These are phyloP conservation scores for Digitaria exilis DNA, from an alignment of 202 grass and related monocot genomes.

Conservation along the genomic window DNA sequence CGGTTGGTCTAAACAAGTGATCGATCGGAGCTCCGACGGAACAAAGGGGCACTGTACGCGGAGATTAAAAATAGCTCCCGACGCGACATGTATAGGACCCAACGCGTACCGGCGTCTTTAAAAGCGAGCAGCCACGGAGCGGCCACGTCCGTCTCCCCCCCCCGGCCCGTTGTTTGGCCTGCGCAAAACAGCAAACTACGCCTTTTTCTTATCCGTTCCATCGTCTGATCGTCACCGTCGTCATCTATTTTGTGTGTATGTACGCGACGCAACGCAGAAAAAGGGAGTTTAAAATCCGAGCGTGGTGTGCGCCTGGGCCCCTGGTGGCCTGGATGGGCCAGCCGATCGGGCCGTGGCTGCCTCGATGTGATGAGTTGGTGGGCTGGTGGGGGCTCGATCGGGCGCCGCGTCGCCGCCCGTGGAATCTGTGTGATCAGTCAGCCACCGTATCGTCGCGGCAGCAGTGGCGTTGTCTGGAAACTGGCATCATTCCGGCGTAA, in stretches of 20 bases:
- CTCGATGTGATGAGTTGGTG: neutral
- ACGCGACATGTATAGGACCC: conserved; percentile 13
- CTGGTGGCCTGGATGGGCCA: conserved; percentile 1
- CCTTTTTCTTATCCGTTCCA: conserved; percentile 27
- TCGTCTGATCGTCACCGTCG: neutral
- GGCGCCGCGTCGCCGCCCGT: neutral
- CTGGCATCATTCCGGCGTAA: neutral
- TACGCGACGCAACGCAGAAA: neutral
- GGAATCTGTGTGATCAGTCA: neutral
- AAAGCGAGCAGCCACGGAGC: neutral
- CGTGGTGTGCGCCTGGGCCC: neutral
- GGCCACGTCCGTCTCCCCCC: conserved; percentile 20
- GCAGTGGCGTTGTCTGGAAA: neutral
- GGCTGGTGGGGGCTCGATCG: neutral
- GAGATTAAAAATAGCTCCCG: neutral
- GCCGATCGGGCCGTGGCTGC: neutral
- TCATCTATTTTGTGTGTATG: neutral
- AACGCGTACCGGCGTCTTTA: neutral
- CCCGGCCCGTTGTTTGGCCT: neutral
- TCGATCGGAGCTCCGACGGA: too few relatives aligned
- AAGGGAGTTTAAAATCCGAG: neutral
- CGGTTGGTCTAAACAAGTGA: too few relatives aligned
- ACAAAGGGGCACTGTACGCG: neutral
- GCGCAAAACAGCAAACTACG: conserved; percentile 4
- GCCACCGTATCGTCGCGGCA: neutral